These are phyloP conservation scores for Nicotiana paniculata DNA, from an alignment of 257 asterid species.

Conservation along the genomic window DNA sequence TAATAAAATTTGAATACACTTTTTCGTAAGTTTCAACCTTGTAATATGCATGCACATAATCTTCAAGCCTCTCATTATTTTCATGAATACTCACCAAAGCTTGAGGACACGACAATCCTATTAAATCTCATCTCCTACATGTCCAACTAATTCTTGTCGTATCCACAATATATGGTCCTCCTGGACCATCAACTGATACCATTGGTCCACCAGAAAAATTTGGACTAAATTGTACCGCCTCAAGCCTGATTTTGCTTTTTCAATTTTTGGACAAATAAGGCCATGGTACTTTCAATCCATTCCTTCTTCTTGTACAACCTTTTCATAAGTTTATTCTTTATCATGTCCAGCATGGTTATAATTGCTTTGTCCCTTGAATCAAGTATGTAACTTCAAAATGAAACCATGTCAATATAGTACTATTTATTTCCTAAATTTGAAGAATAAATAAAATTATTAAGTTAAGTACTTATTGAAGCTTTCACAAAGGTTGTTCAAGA, in stretches of 20 bases:
- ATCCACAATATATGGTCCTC: not conserved
- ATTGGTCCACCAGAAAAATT: not conserved
- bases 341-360: not conserved
- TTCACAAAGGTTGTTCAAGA: too few relatives aligned
- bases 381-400: too few relatives aligned
- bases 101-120: not conserved
- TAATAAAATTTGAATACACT: not conserved
- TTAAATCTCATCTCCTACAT: not conserved
- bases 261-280: not conserved
- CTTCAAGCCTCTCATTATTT: not conserved
- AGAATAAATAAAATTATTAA: too few relatives aligned
- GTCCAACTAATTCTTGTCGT: not conserved
- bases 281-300: not conserved
- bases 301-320: not conserved
- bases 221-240: not conserved
- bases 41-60: not conserved
- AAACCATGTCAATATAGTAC: too few relatives aligned
- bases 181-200: not conserved
- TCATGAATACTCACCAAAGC: not conserved
- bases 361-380: too few relatives aligned
- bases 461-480: not conserved
- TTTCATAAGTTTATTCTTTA: not conserved
- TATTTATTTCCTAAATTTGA: too few relatives aligned
- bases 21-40: not conserved
- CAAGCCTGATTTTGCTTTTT: not conserved